Conservation (phyloP, 495 filamentous ascomycete species). For the Hyaloscypha hepaticicola region DNA sequence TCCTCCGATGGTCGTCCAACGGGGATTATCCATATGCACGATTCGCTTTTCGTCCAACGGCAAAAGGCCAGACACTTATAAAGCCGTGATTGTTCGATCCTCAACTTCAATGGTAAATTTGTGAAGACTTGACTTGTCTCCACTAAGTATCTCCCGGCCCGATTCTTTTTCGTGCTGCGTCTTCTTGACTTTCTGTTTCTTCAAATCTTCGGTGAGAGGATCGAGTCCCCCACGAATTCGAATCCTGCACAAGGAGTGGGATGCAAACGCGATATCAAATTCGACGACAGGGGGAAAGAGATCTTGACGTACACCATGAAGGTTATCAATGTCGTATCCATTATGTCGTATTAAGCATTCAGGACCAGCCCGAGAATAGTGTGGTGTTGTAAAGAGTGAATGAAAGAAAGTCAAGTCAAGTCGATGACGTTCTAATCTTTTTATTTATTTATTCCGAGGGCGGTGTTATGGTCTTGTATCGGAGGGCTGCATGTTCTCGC, state of each 20-base stretch:
- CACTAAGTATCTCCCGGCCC: not conserved
- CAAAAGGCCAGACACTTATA: not conserved
- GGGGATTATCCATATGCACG: not conserved
- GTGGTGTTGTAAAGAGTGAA: constrained; percentile 10
- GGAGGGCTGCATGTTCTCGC: constrained; percentile 9
- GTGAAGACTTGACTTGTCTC: not conserved
- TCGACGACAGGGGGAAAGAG: constrained; percentile 11
- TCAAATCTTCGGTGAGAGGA: not conserved
- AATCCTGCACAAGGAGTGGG: constrained; percentile 4
- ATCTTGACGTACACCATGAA: constrained; percentile 32
- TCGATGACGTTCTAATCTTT: constrained; percentile 5
- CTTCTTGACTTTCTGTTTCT: not conserved
- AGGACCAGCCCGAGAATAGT: constrained; percentile 21
- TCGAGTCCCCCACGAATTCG: not conserved
- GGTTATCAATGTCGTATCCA: constrained; percentile 33
- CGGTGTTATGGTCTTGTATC: constrained; percentile 25
- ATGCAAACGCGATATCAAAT: constrained; percentile 4
- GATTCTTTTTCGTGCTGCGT: not conserved
- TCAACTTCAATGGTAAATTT: not conserved
- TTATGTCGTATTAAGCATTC: constrained; percentile 18
- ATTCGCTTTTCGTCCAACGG: not conserved
- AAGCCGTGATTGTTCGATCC: not conserved
- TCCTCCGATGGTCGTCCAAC: not conserved
- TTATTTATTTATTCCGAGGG: constrained; percentile 15
- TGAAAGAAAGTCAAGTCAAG: not conserved